A percentile compares a stretch with the other conserved stretches of the same genome.
Evolutionary conservation across 331 rosid species (phyloP).

Genomic region (Pyracantha coccinea): DNA sequence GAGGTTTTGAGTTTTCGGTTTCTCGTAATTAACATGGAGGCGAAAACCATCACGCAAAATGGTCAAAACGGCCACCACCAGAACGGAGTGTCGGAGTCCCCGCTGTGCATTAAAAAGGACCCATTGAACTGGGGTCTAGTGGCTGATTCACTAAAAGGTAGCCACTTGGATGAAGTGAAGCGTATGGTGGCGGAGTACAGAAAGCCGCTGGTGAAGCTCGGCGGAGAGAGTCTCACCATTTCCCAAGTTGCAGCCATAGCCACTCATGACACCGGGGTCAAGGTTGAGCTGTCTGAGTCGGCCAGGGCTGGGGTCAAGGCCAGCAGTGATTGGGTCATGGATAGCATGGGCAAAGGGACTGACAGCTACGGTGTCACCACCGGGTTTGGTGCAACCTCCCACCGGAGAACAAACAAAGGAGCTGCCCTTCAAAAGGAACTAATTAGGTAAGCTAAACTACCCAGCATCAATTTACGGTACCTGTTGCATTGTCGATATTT

Average conservation of each 20-base stretch:
- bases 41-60: neutral
- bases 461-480: neutral
- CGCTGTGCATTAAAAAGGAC: constrained; percentile 38
- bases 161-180: constrained; percentile 81
- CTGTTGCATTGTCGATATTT: neutral
- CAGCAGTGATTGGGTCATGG: constrained; percentile 89
- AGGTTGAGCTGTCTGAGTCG: constrained; percentile 67
- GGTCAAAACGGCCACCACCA: constrained; percentile 9
- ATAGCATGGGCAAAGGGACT: constrained; percentile 60
- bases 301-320: constrained; percentile 73
- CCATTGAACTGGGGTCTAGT: constrained; percentile 72
- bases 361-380: constrained; percentile 89
- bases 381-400: constrained; percentile 85
- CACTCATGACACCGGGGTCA: constrained; percentile 23
- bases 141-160: constrained; percentile 61
- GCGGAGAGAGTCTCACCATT: constrained; percentile 66
- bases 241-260: constrained; percentile 80
- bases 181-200: constrained; percentile 79
- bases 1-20: neutral
- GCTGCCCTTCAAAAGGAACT: constrained; percentile 79
- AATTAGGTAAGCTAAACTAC: constrained; percentile 40
- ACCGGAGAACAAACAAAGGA: constrained; percentile 67
- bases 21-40: constrained; percentile 7
- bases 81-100: constrained; percentile 13
- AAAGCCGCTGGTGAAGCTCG: constrained; percentile 50